Evolutionary conservation across 495 filamentous ascomycete genomes (phyloP).

Genomic region (Clavariopsis aquatica): DNA sequence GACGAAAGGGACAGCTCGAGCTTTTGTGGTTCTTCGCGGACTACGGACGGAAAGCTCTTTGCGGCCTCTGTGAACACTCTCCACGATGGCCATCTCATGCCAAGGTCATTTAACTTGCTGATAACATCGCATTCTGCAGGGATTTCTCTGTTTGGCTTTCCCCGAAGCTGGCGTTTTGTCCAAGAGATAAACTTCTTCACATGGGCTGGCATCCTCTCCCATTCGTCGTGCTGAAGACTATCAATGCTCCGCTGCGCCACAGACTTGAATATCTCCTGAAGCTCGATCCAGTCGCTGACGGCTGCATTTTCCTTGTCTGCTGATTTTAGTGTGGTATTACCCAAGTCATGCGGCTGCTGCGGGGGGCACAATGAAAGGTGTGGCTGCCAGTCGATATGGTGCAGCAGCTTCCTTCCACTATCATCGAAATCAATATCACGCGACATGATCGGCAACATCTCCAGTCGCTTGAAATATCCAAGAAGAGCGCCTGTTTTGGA

Average conservation of each 20-base stretch:
- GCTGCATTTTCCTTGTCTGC: neutral
- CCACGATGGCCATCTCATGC: neutral
- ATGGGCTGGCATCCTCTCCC: neutral
- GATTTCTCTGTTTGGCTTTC: neutral
- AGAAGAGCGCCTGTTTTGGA: neutral
- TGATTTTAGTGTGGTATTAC: neutral
- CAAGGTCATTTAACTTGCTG: neutral
- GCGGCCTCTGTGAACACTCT: conserved; percentile 1
- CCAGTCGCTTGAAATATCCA: neutral
- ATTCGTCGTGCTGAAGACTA: neutral
- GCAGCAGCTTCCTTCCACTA: conserved; percentile 1
- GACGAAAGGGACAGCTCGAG: conserved; percentile 1
- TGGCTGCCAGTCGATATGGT: neutral
- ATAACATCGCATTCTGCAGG: neutral
- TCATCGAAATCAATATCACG: neutral
- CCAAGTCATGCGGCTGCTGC: conserved; percentile 1
- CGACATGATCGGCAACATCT: conserved; percentile 1
- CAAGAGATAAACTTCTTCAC: neutral
- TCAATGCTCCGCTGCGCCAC: neutral
- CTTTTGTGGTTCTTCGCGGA: neutral
- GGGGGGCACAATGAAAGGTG: neutral
- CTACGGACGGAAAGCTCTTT: neutral
- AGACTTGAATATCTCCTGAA: neutral
- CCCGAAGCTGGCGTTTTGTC: neutral
- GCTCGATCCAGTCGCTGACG: neutral